Evolutionary conservation across 2,329 filamentous ascomycete genomes (phyloP).

Genomic region (Colletotrichum sp.): DNA sequence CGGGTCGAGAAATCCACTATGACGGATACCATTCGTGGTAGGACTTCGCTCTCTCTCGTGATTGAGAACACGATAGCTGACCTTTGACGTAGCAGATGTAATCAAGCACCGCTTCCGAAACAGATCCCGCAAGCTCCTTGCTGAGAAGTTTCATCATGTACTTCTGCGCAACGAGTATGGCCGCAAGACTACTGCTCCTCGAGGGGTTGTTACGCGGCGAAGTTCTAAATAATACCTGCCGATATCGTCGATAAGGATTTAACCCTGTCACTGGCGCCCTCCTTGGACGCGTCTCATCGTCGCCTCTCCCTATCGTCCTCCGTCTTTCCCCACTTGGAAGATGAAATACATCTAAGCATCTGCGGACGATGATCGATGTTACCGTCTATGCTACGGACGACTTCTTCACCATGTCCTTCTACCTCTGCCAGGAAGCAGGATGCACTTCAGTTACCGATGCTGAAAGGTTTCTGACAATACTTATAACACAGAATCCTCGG

Average conservation of each 20-base stretch:
- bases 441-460: rapidly evolving
- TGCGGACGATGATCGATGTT: background rate
- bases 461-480: rapidly evolving
- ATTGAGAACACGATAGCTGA: background rate
- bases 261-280: background rate
- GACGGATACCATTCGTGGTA: background rate
- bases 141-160: background rate
- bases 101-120: background rate
- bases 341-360: background rate
- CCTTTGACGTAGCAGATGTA: background rate
- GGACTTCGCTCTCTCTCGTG: background rate
- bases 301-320: background rate
- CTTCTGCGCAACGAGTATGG: background rate
- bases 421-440: no score
- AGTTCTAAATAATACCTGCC: background rate
- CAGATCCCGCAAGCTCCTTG: background rate
- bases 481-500: background rate
- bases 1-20: background rate
- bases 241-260: background rate
- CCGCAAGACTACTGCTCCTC: background rate
- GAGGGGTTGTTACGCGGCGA: background rate
- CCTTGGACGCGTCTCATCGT: background rate
- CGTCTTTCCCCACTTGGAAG: background rate
- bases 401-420: background rate
- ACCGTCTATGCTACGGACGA: background rate